Evolutionary conservation across 306 rosid genomes (phyloP), one percentile per base, ranked within the genome.

Genomic region (Spatholobus suberectus): DNA sequence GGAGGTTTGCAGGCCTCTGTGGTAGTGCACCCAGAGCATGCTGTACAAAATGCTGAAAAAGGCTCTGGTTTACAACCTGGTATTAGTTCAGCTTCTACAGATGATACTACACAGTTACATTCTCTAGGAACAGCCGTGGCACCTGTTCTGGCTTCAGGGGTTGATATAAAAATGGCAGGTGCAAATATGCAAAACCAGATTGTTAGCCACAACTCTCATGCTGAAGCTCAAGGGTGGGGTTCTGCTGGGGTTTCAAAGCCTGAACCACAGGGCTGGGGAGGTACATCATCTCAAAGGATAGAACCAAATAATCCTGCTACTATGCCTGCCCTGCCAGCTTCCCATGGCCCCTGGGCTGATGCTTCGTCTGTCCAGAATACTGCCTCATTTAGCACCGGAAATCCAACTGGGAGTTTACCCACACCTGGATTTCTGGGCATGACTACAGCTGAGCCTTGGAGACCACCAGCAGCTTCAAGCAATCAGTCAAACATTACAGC

Each of bases 301-400:
- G 97, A 94, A 82, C 84, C 90, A 55, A 92, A 73, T 82, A 84
- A 88, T 83, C 79, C 87, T 76, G 62, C 85, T 70, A 76, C 80
- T 62, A 75, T 87, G 82, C 91, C 92, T 77, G 89, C 78, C 52
- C 97, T 88, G 73, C 88, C 85, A n/a, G 82, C 85, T 23, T 59
- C 91, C 66, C 96, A 86, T 27, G 88, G 92, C 73, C 90, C 83
- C 38, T 93, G 95, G 97, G 85, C 74, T 23, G 88, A 94, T 61
- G 83, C 87, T 81, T 76, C 92, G 2, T 80, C 93, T 79, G 75
- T 85, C 77, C 94, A 89, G 68, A 87, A 78, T 82, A 57, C 91
- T 76, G 69, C 86, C 51, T 37, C 90, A 5, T 85, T 83, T 85
- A 85, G 61, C 83, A 26, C 88, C 6, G 98, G 92, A 68, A 92